Percentiles rank a stretch among this genome's conserved stretches.
Conservation (phyloP, 768 basidiomycete species). For the Tulasnella sp. region DNA sequence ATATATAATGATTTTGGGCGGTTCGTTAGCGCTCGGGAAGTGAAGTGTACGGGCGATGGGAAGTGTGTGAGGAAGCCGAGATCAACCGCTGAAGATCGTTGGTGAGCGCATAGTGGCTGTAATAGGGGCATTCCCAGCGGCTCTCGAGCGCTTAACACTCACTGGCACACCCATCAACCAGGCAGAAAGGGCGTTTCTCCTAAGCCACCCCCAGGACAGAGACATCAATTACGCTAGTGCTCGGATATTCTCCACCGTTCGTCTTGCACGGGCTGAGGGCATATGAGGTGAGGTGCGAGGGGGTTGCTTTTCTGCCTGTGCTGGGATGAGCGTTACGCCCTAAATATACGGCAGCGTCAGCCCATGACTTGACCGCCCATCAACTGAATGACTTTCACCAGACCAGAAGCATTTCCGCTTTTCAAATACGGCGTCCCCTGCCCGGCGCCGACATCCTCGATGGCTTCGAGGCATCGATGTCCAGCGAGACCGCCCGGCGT, state of each 20-base stretch:
- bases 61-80: slow-evolving; percentile 11
- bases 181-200: slow-evolving; percentile 12
- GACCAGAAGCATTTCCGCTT: not conserved
- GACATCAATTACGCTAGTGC: slow-evolving; percentile 8
- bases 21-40: slow-evolving; percentile 8
- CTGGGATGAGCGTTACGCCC: not conserved
- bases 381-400: not conserved
- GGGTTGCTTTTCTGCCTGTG: not conserved
- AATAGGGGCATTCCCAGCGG: slow-evolving; percentile 1
- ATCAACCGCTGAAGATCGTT: not conserved
- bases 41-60: slow-evolving; percentile 11
- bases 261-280: not conserved
- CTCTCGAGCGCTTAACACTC: slow-evolving; percentile 10
- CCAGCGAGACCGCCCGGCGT: slow-evolving; percentile 10
- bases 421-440: slow-evolving; percentile 14
- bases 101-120: not conserved
- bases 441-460: slow-evolving; percentile 4
- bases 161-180: slow-evolving; percentile 8
- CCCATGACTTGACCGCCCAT: not conserved
- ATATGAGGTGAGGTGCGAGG: not conserved
- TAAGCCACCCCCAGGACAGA: slow-evolving; percentile 2
- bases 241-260: not conserved
- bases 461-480: not conserved
- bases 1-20: not conserved
- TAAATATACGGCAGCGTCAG: not conserved